phyloP scores from a whole-genome alignment of 1,284 basidiomycete species.

The Moesziomyces globuligerus region DNA sequence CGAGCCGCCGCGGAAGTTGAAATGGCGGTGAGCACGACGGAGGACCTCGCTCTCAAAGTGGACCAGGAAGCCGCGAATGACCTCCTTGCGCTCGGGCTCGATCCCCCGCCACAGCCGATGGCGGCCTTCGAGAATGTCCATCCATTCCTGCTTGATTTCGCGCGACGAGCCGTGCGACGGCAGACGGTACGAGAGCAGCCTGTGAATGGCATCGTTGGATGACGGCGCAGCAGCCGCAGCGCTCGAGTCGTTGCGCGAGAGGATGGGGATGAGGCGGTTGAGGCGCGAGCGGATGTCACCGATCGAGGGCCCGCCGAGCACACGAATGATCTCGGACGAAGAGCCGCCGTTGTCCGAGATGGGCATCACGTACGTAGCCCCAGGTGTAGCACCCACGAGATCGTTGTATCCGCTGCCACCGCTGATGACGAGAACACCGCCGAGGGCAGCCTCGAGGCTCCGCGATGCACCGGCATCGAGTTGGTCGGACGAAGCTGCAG shows the following conservation, averaged over 20 bases:
- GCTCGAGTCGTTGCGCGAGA: constrained; percentile 70
- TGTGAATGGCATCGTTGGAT: constrained; percentile 73
- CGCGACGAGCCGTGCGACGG: constrained; percentile 76
- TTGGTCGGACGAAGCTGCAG: constrained; percentile 1
- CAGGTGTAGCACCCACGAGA: constrained; percentile 70
- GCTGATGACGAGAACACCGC: constrained; percentile 68
- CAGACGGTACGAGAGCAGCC: constrained; percentile 82
- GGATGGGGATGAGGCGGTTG: constrained; percentile 79
- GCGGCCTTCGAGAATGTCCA: constrained; percentile 88
- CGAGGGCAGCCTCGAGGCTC: constrained; percentile 20
- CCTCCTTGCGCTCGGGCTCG: constrained; percentile 89
- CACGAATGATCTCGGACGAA: constrained; percentile 60
- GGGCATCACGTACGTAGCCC: constrained; percentile 67
- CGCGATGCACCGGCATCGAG: background rate
- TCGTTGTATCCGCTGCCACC: constrained; percentile 72
- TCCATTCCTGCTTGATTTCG: constrained; percentile 87
- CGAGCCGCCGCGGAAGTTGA: constrained; percentile 62
- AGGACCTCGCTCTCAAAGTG: constrained; percentile 88
- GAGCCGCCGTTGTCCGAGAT: constrained; percentile 78
- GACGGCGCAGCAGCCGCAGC: constrained; percentile 70
- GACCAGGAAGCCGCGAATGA: constrained; percentile 77
- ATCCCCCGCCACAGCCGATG: constrained; percentile 87
- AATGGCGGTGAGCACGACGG: constrained; percentile 74
- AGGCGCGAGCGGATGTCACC: constrained; percentile 77
- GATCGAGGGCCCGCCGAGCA: constrained; percentile 61